Evolutionary conservation across 495 filamentous ascomycete genomes (phyloP), one percentile per base, ranked within the genome.

Genomic region (Penicillium dipodomyicola): DNA sequence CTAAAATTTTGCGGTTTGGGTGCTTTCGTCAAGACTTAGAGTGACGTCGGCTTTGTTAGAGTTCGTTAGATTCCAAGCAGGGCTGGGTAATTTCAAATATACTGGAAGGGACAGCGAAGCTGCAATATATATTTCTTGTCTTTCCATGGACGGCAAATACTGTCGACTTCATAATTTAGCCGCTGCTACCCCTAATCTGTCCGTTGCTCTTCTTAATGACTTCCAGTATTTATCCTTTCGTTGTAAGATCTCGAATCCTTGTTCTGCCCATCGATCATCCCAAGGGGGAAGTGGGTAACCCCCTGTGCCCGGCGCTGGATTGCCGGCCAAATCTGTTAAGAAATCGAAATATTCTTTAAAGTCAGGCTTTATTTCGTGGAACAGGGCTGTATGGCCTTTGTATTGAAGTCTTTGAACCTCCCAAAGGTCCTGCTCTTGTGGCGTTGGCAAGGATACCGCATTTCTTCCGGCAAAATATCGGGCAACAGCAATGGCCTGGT

Each of bases 291-390:
- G 60, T 27, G 59, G 53, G 27, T 72, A 71, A 1, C 67, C 72
- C 1, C 62, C 70, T 1, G 69, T 77, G 11, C 67, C 73, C 23
- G 57, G 40, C 2, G 71, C 65, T 0, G 72, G 65, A 15, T 75
- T 67, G 0, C 79, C 78, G 17, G 78, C 76, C 33, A 80, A 43
- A 0, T 40, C 59, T 17, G 73, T 52, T 45, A 80, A 45, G 10
- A 61, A 64, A 57, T 77, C 71, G 56, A 81, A 82, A 56, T 81
- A 81, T 7, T 77, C 74, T 61, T 73, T 70, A 54, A 81, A 81
- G 51, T 81, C 76, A 1, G 79, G 77, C 52, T 71, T 72, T 12
- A 81, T 67, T 39, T 74, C 57, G 7, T 75, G 72, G 29, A 81
- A 82, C 5, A 68, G 60, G 2, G 68, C 63, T 0, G 72, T 73